Conservation (phyloP, 371 early-diverging fungal genomes). For the Mucor mucedo region DNA sequence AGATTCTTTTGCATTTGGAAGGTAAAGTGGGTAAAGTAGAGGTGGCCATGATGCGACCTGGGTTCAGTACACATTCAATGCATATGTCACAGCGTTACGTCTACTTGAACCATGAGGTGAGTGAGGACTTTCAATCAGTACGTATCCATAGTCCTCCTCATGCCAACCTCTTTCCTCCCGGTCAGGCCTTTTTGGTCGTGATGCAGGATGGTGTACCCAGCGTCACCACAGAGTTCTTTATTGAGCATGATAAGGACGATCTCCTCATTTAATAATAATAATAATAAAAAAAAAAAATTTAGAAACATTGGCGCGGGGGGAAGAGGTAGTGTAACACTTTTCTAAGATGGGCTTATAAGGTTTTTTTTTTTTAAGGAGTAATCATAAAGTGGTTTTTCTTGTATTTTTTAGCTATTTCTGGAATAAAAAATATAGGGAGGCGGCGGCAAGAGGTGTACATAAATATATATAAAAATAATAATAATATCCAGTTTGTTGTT, state of each 20-base stretch:
- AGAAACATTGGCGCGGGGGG: too few species aligned
- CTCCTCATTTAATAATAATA: neutral
- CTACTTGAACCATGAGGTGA: conserved; percentile 30
- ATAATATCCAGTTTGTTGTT: too few species aligned
- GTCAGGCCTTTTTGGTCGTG: conserved; percentile 59
- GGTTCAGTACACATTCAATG: conserved; percentile 69
- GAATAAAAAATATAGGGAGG: too few species aligned
- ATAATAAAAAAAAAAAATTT: too few species aligned
- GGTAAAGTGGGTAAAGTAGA: conserved; percentile 33
- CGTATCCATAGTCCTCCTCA: conserved; percentile 58
- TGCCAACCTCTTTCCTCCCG: conserved; percentile 64
- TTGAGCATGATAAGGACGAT: conserved; percentile 18
- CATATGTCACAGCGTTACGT: conserved; percentile 70
- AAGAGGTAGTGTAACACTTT: too few species aligned
- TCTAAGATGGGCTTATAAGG: too few species aligned
- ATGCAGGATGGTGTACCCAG: conserved; percentile 63
- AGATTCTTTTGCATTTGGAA: conserved; percentile 42
- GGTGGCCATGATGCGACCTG: conserved; percentile 52
- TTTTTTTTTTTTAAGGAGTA: too few species aligned
- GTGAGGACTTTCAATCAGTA: conserved; percentile 31
- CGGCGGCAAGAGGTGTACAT: too few species aligned
- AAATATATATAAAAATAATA: too few species aligned
- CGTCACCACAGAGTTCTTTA: conserved; percentile 40
- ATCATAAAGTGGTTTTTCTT: too few species aligned
- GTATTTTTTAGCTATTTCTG: too few species aligned